These are phyloP conservation scores for Solanum peruvianum DNA, from an alignment of 257 asterid species.

Conservation along the genomic window DNA sequence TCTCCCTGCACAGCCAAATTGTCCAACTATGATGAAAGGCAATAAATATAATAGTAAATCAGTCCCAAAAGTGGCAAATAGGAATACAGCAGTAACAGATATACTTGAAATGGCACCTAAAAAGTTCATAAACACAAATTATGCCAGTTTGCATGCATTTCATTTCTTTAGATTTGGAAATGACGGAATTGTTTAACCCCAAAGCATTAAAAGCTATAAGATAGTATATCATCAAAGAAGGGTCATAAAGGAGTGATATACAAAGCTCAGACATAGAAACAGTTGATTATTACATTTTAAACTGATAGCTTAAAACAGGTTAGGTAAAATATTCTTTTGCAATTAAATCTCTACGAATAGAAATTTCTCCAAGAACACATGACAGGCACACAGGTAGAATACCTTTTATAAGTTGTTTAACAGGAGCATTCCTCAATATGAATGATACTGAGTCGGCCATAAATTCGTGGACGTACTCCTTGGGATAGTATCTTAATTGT, in stretches of 20 bases:
- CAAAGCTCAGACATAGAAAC: not conserved
- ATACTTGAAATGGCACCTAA: not conserved
- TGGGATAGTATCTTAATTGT: slow-evolving; percentile 65
- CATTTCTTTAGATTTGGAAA: not conserved
- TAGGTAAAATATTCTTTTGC: not conserved
- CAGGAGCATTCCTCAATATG: slow-evolving; percentile 62
- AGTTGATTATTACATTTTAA: not conserved
- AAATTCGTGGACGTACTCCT: slow-evolving; percentile 62
- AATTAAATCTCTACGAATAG: not conserved
- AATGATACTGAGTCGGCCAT: slow-evolving; percentile 83
- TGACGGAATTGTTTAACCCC: not conserved
- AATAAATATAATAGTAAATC: not conserved
- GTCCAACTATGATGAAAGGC: not conserved
- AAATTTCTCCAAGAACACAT: not conserved
- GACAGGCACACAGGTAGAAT: not conserved
- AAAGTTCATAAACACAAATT: not conserved
- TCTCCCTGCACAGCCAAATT: not conserved
- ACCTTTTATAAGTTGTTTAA: slow-evolving; percentile 62
- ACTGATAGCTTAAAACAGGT: not conserved
- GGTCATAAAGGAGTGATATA: not conserved
- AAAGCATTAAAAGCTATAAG: not conserved
- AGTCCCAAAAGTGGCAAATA: not conserved
- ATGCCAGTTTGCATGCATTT: not conserved
- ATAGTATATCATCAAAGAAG: not conserved
- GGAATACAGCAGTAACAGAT: not conserved